Conservation (phyloP, 2,329 filamentous ascomycete species). For the Dothistroma septosporum region DNA sequence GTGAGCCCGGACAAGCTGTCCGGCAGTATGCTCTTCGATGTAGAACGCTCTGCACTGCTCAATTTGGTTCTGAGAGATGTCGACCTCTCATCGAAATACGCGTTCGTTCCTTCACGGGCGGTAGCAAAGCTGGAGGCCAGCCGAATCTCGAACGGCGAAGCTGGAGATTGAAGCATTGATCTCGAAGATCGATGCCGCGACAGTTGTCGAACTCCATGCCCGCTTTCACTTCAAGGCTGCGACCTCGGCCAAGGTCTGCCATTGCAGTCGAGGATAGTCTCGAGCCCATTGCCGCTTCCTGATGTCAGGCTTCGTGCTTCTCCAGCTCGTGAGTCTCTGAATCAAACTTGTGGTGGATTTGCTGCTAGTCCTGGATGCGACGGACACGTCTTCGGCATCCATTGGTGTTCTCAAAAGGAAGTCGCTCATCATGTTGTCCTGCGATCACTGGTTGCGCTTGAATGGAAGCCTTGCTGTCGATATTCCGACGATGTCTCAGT, state of each 20-base stretch:
- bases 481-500: too few relatives aligned
- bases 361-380: neutral
- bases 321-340: neutral
- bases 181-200: too few relatives aligned
- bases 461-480: too few relatives aligned
- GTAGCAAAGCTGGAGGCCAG: too few relatives aligned
- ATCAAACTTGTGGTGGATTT: neutral
- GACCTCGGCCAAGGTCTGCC: neutral
- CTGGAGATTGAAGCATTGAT: too few relatives aligned
- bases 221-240: neutral
- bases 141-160: too few relatives aligned
- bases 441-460: too few relatives aligned
- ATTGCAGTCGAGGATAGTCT: neutral
- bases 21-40: neutral
- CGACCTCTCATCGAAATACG: too few relatives aligned
- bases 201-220: neutral
- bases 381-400: neutral
- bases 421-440: neutral
- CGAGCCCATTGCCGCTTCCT: neutral
- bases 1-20: constrained; percentile 1
- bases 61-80: too few relatives aligned
- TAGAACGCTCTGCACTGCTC: neutral
- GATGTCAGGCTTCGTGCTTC: neutral
- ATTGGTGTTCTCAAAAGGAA: neutral
- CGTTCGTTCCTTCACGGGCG: too few relatives aligned